These are phyloP conservation scores for Alternaria triticimaculans DNA, from an alignment of 2,329 filamentous ascomycete genomes.

Conservation along the genomic window DNA sequence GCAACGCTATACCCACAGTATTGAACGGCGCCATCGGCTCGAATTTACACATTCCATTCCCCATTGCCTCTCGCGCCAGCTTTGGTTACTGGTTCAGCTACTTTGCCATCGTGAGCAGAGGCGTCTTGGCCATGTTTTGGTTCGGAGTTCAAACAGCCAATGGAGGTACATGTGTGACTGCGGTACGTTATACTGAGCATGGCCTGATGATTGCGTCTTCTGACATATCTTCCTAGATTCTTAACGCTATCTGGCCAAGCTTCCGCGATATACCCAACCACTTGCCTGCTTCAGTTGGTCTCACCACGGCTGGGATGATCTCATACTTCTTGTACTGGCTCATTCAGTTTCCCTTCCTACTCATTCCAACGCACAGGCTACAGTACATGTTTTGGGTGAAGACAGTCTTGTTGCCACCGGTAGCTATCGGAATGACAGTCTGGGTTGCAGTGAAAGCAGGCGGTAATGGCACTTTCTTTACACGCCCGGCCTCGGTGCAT, in stretches of 20 bases:
- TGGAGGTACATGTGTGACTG: slow-evolving; percentile 16
- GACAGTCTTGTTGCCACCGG: slow-evolving; percentile 7
- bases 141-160: slow-evolving; percentile 17
- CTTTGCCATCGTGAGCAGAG: slow-evolving; percentile 18
- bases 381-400: slow-evolving; percentile 19
- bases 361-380: slow-evolving; percentile 28
- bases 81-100: slow-evolving; percentile 20
- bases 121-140: slow-evolving; percentile 23
- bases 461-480: slow-evolving; percentile 21
- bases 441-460: slow-evolving; percentile 21
- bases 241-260: slow-evolving; percentile 22
- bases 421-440: slow-evolving; percentile 15
- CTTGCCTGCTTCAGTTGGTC: slow-evolving; percentile 48
- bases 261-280: slow-evolving; percentile 51
- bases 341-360: slow-evolving; percentile 24
- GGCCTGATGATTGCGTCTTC: background rate
- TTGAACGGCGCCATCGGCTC: slow-evolving; percentile 28
- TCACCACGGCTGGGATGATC: slow-evolving; percentile 42
- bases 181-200: background rate
- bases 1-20: slow-evolving; percentile 25
- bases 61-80: slow-evolving; percentile 13
- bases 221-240: slow-evolving; percentile 1
- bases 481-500: background rate
- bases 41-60: slow-evolving; percentile 18
- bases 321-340: slow-evolving; percentile 29